A percentile compares a stretch with the other conserved stretches of the same genome.
Evolutionary conservation across 495 filamentous ascomycete genomes (phyloP).

Genomic region (Parachaetomium inaequale): DNA sequence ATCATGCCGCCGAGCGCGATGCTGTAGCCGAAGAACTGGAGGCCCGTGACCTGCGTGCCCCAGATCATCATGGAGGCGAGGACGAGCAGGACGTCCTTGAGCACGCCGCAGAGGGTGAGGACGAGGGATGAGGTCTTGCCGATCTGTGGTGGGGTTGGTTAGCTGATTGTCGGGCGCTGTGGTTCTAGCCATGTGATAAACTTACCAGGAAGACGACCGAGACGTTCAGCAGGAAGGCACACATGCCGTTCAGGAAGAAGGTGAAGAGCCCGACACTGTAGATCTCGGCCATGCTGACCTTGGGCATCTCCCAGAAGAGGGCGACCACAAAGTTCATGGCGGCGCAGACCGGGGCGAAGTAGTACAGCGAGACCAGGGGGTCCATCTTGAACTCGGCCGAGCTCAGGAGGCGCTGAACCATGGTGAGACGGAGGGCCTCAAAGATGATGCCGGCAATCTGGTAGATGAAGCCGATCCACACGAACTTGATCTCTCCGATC

Average conservation of each 20-base stretch:
- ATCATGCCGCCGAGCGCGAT: slow-evolving; percentile 86
- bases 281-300: slow-evolving; percentile 66
- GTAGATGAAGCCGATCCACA: slow-evolving; percentile 80
- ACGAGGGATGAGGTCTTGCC: slow-evolving; percentile 95
- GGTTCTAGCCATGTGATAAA: slow-evolving; percentile 2
- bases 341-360: slow-evolving; percentile 91
- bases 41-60: slow-evolving; percentile 71
- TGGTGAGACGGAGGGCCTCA: slow-evolving; percentile 84
- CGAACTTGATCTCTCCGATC: slow-evolving; percentile 89
- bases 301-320: slow-evolving; percentile 73
- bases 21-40: slow-evolving; percentile 93
- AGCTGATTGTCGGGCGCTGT: slow-evolving; percentile 17
- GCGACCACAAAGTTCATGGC: slow-evolving; percentile 80
- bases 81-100: slow-evolving; percentile 97
- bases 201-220: slow-evolving; percentile 92
- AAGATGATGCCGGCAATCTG: slow-evolving; percentile 81
- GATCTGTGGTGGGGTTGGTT: slow-evolving; percentile 57
- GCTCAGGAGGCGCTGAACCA: slow-evolving; percentile 87
- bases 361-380: slow-evolving; percentile 91
- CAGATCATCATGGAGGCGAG: slow-evolving; percentile 85
- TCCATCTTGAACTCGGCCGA: slow-evolving; percentile 97
- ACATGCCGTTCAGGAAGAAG: slow-evolving; percentile 73
- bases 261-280: slow-evolving; percentile 69
- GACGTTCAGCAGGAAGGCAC: slow-evolving; percentile 86
- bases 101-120: slow-evolving; percentile 94